Percentiles rank a stretch among this genome's conserved stretches.
These are phyloP conservation scores for Hyaloperonospora brassicae DNA, from an alignment of 352 stramenopile species.

Conservation along the genomic window DNA sequence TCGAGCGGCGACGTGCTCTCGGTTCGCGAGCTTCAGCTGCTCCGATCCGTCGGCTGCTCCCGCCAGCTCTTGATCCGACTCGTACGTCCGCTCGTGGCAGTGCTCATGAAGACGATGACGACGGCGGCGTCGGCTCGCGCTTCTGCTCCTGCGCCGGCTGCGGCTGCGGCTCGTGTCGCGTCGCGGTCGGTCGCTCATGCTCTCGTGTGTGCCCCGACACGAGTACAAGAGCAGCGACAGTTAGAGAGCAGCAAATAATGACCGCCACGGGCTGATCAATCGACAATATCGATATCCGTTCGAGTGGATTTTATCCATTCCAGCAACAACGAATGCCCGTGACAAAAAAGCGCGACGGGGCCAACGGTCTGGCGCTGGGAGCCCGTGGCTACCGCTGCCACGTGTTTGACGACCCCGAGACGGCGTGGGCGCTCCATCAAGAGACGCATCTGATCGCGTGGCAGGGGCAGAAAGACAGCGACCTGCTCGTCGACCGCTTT, in stretches of 20 bases:
- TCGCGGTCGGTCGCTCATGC: constrained; percentile 18
- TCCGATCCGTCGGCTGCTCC: constrained; percentile 8
- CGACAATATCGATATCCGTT: no score
- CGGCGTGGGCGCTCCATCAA: constrained; percentile 42
- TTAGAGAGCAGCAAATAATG: neutral
- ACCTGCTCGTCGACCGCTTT: constrained; percentile 48
- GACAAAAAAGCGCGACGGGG: neutral
- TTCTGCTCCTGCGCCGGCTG: constrained; percentile 16
- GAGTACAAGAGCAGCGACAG: neutral
- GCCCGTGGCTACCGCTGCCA: constrained; percentile 44
- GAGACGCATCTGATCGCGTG: constrained; percentile 54
- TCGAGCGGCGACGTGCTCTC: constrained; percentile 28
- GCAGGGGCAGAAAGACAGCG: constrained; percentile 25
- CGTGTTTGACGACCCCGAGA: constrained; percentile 40
- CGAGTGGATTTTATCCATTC: no score
- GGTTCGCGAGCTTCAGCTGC: constrained; percentile 27
- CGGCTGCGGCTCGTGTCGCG: constrained; percentile 8
- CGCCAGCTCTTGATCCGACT: neutral
- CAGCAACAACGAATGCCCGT: no score
- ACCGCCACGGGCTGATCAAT: no score
- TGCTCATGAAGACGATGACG: constrained; percentile 7
- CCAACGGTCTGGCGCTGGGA: constrained; percentile 26
- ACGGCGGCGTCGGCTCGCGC: constrained; percentile 4
- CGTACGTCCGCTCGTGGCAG: constrained; percentile 2
- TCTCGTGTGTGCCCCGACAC: neutral